Percentiles rank a stretch among this genome's conserved stretches.
These are phyloP conservation scores for Xylaria sp. DNA, from an alignment of 495 filamentous ascomycete genomes.

Conservation along the genomic window DNA sequence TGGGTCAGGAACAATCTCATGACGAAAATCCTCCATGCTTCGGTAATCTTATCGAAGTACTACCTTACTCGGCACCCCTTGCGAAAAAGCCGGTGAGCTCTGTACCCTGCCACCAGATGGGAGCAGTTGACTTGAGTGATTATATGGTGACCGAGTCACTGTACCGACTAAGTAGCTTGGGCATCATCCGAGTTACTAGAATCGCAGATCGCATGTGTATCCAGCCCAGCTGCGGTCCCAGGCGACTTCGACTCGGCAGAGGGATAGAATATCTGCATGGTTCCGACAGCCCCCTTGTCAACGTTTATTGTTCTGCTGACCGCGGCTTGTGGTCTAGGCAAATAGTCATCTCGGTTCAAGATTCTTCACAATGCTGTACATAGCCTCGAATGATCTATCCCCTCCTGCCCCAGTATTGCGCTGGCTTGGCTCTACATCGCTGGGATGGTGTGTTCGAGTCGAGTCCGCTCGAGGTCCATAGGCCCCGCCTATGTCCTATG, in stretches of 20 bases:
- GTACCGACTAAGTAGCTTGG: not conserved
- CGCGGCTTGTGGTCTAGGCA: slow-evolving; percentile 15
- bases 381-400: not conserved
- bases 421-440: slow-evolving; percentile 11
- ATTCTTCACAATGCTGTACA: not conserved
- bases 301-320: slow-evolving; percentile 21
- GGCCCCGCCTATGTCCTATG: not conserved
- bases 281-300: slow-evolving; percentile 11
- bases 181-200: not conserved
- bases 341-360: not conserved
- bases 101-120: not conserved
- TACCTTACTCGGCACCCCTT: not conserved
- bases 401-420: not conserved
- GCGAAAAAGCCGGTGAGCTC: not conserved
- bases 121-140: slow-evolving; percentile 1
- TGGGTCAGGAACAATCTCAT: slow-evolving; percentile 6
- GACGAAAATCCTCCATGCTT: not conserved
- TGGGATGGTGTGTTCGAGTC: not conserved
- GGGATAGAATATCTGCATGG: not conserved
- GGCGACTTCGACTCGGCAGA: slow-evolving; percentile 2
- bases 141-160: slow-evolving; percentile 2
- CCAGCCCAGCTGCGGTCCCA: not conserved
- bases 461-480: not conserved
- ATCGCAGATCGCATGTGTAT: slow-evolving; percentile 15
- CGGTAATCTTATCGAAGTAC: not conserved